Evolutionary conservation across 108 stramenopile genomes (phyloP), one percentile per base, ranked within the genome.

Genomic region (Cylindrotheca closterium): DNA sequence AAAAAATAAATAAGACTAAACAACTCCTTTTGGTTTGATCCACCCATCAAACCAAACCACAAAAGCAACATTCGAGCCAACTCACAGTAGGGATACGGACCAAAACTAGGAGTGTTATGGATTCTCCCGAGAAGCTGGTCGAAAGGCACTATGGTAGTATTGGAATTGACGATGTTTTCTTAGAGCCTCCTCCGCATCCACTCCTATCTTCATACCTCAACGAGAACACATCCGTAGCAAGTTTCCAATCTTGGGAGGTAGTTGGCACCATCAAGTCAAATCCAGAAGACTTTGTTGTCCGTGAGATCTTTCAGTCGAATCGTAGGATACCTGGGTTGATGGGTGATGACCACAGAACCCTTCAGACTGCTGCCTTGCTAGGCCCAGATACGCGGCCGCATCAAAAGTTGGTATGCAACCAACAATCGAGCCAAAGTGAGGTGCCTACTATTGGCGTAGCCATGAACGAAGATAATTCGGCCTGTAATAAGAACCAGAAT

Each of bases 231-330:
- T 21, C 12, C 45, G 17, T 34, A 28, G 60, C 55, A 34, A 48
- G 63, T 0, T 78, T 79, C 31, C 17, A 30, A 0, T 84, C 90
- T 8, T 82, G 81, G 74, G 92, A 93, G 63, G 81, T 93, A 47
- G 25, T 73, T 18, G 92, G 88, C 2, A 49, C 60, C 4, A 78
- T 93, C 58, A 93, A 93, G 63, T 53, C 70, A 8, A 51, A 4
- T 1, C 85, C 92, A 29, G 76, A 89, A 71, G 92, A 93, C 63
- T 93, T 93, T 71, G 53, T 86, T 12, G 92, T 93, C 2, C 81
- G 88, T 28, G 92, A 93, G 75, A 81, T 93, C 51, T 79, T 73
- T 8, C 37, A 49, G 31, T 26, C 8, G 8, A 37, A 48, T n/a
- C 56, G 57, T 2, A 31, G 12, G 18, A 69, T 76, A 27, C 56